Conservation (phyloP, 345 rosid genomes). For the Excoecaria agallocha region DNA sequence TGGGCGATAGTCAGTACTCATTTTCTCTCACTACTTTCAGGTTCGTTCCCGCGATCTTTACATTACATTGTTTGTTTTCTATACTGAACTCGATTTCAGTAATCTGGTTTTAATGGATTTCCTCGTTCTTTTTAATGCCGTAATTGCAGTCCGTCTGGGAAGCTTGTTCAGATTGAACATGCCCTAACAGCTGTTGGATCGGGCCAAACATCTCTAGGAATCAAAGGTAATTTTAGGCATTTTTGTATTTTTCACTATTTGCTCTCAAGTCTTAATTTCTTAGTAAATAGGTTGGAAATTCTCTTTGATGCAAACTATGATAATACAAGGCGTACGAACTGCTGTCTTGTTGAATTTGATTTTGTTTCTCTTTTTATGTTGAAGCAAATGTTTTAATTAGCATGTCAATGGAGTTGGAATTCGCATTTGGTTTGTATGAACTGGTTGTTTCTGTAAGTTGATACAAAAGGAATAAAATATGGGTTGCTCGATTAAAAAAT, state of each 20-base stretch:
- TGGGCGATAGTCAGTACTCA: conserved; percentile 97
- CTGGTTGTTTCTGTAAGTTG: neutral
- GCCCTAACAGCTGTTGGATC: conserved; percentile 93
- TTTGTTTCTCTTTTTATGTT: no score
- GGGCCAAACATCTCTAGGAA: conserved; percentile 91
- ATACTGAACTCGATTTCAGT: neutral
- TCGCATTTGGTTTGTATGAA: neutral
- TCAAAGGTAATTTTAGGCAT: conserved; percentile 53
- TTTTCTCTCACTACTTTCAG: conserved; percentile 97
- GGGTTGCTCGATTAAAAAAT: neutral
- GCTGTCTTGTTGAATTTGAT: neutral
- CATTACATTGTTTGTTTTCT: neutral
- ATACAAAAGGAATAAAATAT: neutral
- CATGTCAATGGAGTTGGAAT: neutral
- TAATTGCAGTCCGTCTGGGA: conserved; percentile 76
- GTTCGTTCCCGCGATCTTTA: conserved; percentile 20
- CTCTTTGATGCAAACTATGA: neutral
- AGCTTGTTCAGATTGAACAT: conserved; percentile 97
- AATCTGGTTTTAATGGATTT: neutral
- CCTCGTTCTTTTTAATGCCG: neutral
- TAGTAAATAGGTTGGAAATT: neutral
- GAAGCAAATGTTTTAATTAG: no score
- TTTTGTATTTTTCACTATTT: neutral
- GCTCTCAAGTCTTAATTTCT: no score
- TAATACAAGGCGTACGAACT: neutral